Conservation (phyloP, 2,329 filamentous ascomycete species). For the Chalaropsis thielavioides region DNA sequence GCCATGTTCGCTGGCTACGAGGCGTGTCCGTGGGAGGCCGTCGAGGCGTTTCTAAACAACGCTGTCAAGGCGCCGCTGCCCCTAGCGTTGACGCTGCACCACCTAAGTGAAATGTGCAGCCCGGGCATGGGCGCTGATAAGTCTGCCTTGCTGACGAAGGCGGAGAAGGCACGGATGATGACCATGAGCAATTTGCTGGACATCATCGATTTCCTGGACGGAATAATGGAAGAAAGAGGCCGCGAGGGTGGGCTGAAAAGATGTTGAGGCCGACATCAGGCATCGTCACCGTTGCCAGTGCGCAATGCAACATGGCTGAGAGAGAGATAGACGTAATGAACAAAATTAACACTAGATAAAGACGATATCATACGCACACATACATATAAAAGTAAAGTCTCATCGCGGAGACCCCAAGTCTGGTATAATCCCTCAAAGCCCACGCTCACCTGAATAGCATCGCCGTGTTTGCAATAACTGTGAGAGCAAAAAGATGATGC, state of each 20-base stretch:
- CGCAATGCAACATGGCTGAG: neutral
- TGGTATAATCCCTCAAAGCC: neutral
- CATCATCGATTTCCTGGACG: slow-evolving; percentile 46
- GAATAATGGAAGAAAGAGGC: slow-evolving; percentile 27
- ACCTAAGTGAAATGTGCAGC: slow-evolving; percentile 51
- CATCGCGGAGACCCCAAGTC: neutral
- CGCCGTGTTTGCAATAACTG: neutral
- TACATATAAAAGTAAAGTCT: neutral
- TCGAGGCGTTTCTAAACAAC: slow-evolving; percentile 48
- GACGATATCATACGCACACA: slow-evolving; percentile 1
- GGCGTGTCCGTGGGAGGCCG: slow-evolving; percentile 46
- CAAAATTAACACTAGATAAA: slow-evolving; percentile 6
- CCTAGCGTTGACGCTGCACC: slow-evolving; percentile 49
- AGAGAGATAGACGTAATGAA: neutral
- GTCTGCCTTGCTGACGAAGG: slow-evolving; percentile 37
- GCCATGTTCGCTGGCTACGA: slow-evolving; percentile 45
- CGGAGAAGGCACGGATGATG: slow-evolving; percentile 38
- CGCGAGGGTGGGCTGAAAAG: neutral
- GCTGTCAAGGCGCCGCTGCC: slow-evolving; percentile 44
- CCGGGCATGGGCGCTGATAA: slow-evolving; percentile 42
- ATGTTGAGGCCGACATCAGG: neutral
- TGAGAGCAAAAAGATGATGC: neutral
- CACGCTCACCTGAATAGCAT: neutral
- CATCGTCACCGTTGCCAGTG: neutral
- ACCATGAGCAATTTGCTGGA: slow-evolving; percentile 40